Evolutionary conservation across 2,329 filamentous ascomycete genomes (phyloP).

Genomic region (Dendryphion nanum): DNA sequence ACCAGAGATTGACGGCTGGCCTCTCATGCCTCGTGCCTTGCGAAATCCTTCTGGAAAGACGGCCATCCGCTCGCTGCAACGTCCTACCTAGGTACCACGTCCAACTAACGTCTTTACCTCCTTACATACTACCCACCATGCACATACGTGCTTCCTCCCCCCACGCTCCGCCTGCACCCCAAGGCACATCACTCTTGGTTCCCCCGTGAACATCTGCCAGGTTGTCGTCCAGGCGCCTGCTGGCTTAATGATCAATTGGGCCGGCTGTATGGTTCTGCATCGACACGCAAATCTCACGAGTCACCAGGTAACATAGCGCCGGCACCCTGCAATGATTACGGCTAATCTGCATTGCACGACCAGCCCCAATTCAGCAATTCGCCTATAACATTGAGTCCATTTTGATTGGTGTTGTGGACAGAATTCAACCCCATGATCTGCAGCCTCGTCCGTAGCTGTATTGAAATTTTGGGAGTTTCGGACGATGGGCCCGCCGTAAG

Average conservation of each 20-base stretch:
- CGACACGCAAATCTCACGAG: slow-evolving; percentile 13
- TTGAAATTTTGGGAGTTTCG: slow-evolving; percentile 3
- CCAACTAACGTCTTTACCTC: too few relatives aligned
- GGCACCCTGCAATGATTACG: slow-evolving; percentile 16
- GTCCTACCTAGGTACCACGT: too few relatives aligned
- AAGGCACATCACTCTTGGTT: too few relatives aligned
- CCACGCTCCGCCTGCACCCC: too few relatives aligned
- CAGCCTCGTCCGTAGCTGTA: slow-evolving; percentile 13
- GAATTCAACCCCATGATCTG: slow-evolving; percentile 17
- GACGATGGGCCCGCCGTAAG: slow-evolving; percentile 5
- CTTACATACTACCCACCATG: too few relatives aligned
- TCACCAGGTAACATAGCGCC: slow-evolving; percentile 17
- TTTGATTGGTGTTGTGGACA: slow-evolving; percentile 15
- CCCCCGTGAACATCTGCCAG: too few relatives aligned
- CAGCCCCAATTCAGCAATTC: slow-evolving; percentile 10
- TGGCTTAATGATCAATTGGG: slow-evolving; percentile 4
- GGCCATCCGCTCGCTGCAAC: too few relatives aligned
- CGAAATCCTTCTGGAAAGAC: too few relatives aligned
- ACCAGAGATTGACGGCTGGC: too few relatives aligned
- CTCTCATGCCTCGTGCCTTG: too few relatives aligned
- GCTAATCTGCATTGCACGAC: slow-evolving; percentile 16
- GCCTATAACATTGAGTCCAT: not conserved
- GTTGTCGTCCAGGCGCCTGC: too few relatives aligned
- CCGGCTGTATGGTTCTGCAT: slow-evolving; percentile 18
- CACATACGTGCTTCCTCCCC: too few relatives aligned